These are phyloP conservation scores for Sisymbrium altissimum DNA, from an alignment of 345 rosid genomes.

Conservation along the genomic window DNA sequence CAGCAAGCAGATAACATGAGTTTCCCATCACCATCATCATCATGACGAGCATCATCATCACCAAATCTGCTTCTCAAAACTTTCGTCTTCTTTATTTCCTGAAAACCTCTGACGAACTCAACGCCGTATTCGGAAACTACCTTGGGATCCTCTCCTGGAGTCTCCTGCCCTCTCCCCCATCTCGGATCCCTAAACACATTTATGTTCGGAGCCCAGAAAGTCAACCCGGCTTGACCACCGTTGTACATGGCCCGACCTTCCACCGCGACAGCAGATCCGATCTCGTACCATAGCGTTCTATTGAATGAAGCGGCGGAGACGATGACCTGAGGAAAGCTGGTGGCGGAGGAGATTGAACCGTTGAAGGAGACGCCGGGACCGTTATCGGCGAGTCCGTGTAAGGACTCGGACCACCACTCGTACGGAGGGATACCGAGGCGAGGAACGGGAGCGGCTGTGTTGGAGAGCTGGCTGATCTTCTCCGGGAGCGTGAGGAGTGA, in stretches of 20 bases:
- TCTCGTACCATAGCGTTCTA: conserved; percentile 70
- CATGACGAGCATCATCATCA: conserved; percentile 19
- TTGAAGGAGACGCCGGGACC: conserved; percentile 82
- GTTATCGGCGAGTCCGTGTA: conserved; percentile 81
- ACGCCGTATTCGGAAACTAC: conserved; percentile 66
- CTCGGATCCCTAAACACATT: conserved; percentile 90
- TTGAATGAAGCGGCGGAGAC: conserved; percentile 70
- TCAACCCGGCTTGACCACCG: conserved; percentile 82
- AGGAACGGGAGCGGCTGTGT: conserved; percentile 64
- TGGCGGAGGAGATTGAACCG: conserved; percentile 64
- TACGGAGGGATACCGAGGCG: conserved; percentile 81
- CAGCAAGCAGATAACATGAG: conserved; percentile 95
- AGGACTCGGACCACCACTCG: conserved; percentile 97
- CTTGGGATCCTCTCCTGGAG: conserved; percentile 93
- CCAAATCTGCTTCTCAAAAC: conserved; percentile 16
- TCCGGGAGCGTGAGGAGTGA: conserved; percentile 71
- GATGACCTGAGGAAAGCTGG: conserved; percentile 85
- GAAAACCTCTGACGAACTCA: conserved; percentile 78
- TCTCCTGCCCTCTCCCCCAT: conserved; percentile 98
- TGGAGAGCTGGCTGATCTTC: conserved; percentile 64
- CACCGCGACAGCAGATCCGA: conserved; percentile 58
- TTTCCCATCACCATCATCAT: conserved; percentile 36
- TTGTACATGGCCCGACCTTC: conserved; percentile 91
- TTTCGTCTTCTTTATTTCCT: conserved; percentile 38
- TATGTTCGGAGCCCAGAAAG: conserved; percentile 90